Percentiles rank a stretch among this genome's conserved stretches.
These are phyloP conservation scores for Veloboletus limbatus DNA, from an alignment of 1,284 basidiomycete genomes.

Conservation along the genomic window DNA sequence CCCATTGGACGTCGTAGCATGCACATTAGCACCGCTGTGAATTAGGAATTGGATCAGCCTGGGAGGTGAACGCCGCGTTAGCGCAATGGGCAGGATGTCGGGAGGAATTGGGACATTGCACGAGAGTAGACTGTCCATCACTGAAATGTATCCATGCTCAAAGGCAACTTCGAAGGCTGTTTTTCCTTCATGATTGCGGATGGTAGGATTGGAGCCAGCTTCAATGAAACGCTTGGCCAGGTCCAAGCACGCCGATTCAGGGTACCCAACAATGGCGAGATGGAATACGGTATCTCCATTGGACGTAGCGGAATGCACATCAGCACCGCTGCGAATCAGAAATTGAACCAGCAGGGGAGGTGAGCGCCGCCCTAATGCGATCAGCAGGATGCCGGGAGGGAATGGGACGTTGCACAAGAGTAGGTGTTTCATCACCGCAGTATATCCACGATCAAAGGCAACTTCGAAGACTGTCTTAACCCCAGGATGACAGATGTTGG, in stretches of 20 bases:
- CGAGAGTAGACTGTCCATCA: not conserved
- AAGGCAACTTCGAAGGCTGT: not conserved
- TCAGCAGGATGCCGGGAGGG: too few relatives aligned
- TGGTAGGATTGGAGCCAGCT: not conserved
- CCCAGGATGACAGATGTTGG: too few relatives aligned
- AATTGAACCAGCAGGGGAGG: not conserved
- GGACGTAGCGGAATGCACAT: too few relatives aligned
- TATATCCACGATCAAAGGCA: too few relatives aligned
- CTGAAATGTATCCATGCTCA: not conserved
- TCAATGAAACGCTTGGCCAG: not conserved
- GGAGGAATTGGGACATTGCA: not conserved
- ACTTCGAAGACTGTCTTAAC: too few relatives aligned
- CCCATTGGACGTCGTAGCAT: not conserved
- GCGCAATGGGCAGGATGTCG: not conserved
- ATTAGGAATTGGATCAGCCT: not conserved
- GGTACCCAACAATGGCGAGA: not conserved
- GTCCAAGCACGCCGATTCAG: not conserved
- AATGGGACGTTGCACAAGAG: too few relatives aligned
- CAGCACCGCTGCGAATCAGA: not conserved
- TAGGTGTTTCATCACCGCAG: too few relatives aligned
- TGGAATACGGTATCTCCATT: not conserved
- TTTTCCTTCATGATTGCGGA: not conserved
- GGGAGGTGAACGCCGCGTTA: not conserved
- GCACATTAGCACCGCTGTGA: not conserved
- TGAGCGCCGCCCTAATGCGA: too few relatives aligned